These are phyloP conservation scores for Oryza officinalis DNA, from an alignment of 176 grass and related monocot species.

Conservation along the genomic window DNA sequence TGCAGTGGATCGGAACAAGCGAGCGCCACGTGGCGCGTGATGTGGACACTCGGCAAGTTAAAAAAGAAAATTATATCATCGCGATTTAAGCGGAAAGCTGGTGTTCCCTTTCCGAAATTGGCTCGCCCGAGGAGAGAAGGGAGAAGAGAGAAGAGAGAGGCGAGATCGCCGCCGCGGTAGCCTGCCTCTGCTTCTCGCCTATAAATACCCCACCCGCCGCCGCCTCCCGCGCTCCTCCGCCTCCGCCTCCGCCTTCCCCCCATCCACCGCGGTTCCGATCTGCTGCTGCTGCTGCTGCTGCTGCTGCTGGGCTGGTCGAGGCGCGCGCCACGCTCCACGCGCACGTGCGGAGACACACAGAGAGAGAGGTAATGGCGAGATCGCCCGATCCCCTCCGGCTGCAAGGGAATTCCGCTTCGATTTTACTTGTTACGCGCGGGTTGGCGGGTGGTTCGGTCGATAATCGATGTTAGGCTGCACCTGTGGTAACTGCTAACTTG, in stretches of 20 bases:
- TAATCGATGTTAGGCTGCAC: no score
- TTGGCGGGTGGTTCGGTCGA: not conserved
- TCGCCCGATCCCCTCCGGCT: not conserved
- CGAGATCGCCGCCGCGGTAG: conserved; percentile 10
- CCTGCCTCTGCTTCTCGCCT: not conserved
- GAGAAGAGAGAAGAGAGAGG: not conserved
- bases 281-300: not conserved
- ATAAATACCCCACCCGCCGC: conserved; percentile 10
- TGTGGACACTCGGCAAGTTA: not conserved
- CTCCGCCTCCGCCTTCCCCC: not conserved
- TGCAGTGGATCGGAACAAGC: not conserved
- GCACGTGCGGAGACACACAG: no score
- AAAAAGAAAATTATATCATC: no score
- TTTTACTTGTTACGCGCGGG: not conserved
- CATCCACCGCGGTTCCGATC: not conserved
- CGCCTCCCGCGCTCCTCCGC: not conserved
- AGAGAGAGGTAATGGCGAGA: conserved; percentile 8
- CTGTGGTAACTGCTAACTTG: no score
- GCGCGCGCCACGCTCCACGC: not conserved
- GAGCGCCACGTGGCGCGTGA: not conserved
- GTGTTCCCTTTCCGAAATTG: not conserved
- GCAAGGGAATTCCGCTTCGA: not conserved
- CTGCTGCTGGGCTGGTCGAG: no score
- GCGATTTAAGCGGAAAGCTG: not conserved
- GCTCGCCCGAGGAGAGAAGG: not conserved